Evolutionary conservation across 768 basidiomycete species (phyloP), one percentile per base, ranked within the genome.

Genomic region (Trametes sanguinea): DNA sequence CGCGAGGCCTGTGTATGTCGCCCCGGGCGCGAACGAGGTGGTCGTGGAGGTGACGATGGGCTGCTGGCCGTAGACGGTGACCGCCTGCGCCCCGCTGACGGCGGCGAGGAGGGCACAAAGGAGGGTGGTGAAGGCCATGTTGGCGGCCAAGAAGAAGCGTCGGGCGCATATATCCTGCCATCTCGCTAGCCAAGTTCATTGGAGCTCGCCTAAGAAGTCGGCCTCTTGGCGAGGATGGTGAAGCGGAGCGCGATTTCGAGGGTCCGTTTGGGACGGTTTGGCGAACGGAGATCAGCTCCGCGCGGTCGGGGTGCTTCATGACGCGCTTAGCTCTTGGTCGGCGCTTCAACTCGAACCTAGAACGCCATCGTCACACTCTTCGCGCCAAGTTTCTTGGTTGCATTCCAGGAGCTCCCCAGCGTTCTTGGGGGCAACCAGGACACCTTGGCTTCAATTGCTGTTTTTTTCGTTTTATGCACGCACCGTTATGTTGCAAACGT

Each of bases 1-100:
- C 3, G 83, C 79, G 4, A 75, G 68, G 2, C 77, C 75, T 0
- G 79, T 85, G 62, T 81, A 84, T 8, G 67, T 72, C 4, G 80
- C 75, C 29, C 77, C 72, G 2, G 73, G 57, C 7, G 77, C 78
- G n/a, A 73, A 69, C 4, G 66, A 72, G 13, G 73, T 71, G 16
- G 75, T 71, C 3, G 65, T 70, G 6, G 22, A 22, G 13, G 75
- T 72, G 8, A 73, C 65, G 39, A 62, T 47, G 13, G 58, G 61
- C 29, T 61, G 55, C 60, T 67, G 66, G 43, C 60, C 58, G 57
- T 70, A 70, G 30, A 70, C 67, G 27, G 69, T 70, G 51, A 70
- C 54, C 3, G 62, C 62, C 14, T 46, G 62, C 32, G 13, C 53
- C 27, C 55, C 51, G 56, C 55, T 22, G 37, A 51, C 14, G 37